Evolutionary conservation across 176 grass and related monocot genomes (phyloP).

Genomic region (Juncus inflexus): DNA sequence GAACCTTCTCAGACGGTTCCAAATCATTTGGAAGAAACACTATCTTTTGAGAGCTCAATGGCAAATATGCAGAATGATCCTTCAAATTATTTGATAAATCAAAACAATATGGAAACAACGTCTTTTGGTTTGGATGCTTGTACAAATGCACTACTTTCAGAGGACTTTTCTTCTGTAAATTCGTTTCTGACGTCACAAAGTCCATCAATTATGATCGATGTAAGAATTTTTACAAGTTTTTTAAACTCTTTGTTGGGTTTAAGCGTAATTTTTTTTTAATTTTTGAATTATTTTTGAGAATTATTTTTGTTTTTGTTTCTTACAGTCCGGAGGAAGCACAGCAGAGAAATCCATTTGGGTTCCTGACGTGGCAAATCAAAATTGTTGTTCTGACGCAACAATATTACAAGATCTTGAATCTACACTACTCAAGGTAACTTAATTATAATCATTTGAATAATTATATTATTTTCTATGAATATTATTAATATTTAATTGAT

Average conservation of each 20-base stretch:
- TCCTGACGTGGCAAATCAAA: constrained; percentile 4
- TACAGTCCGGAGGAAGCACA: constrained; percentile 25
- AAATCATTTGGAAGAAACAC: neutral
- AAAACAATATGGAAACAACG: neutral
- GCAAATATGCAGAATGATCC: constrained; percentile 25
- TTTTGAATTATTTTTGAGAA: neutral
- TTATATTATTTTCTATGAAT: neutral
- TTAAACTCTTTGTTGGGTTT: constrained; percentile 6
- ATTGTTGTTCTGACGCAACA: constrained; percentile 27
- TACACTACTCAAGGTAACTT: constrained; percentile 47
- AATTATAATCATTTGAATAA: neutral
- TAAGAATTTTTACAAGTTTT: constrained; percentile 7
- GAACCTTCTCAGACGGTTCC: constrained; percentile 17
- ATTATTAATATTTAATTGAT: constrained; percentile 11
- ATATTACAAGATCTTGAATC: constrained; percentile 57
- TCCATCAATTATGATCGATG: neutral
- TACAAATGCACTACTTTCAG: neutral
- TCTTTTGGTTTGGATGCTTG: constrained; percentile 15
- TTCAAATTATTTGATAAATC: constrained; percentile 8
- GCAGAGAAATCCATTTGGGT: constrained; percentile 10
- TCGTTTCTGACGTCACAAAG: constrained; percentile 26
- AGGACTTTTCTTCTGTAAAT: constrained; percentile 21
- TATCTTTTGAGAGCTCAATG: constrained; percentile 8
- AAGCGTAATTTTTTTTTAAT: constrained; percentile 11
- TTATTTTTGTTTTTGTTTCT: constrained; percentile 19